These are phyloP conservation scores for Stenocarpella maydis DNA, from an alignment of 2,329 filamentous ascomycete species.

Conservation along the genomic window DNA sequence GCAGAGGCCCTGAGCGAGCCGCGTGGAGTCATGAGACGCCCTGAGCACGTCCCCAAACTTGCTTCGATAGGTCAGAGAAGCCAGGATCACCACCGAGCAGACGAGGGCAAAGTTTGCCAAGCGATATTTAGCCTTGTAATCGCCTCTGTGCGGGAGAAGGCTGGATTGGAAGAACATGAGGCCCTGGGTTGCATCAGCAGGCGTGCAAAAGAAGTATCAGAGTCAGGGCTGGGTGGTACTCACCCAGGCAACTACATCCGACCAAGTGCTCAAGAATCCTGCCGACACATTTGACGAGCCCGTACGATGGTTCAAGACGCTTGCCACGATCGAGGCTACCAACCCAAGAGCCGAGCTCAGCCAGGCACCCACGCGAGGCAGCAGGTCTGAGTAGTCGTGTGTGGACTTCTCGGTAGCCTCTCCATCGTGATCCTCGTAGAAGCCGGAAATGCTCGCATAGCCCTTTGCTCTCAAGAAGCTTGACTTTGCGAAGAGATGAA, in stretches of 20 bases:
- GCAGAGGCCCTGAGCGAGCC: slow-evolving; percentile 38
- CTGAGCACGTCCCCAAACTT: slow-evolving; percentile 40
- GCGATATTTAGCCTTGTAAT: slow-evolving; percentile 42
- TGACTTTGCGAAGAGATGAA: slow-evolving; percentile 32
- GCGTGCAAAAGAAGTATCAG: neutral
- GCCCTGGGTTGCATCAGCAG: slow-evolving; percentile 33
- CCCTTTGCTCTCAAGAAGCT: slow-evolving; percentile 31
- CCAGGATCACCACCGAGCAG: slow-evolving; percentile 39
- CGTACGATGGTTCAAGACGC: slow-evolving; percentile 34
- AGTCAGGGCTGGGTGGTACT: neutral
- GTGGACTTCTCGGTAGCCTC: slow-evolving; percentile 45
- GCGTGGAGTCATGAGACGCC: slow-evolving; percentile 13
- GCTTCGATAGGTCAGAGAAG: slow-evolving; percentile 41
- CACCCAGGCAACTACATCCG: slow-evolving; percentile 40
- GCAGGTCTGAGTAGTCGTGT: slow-evolving; percentile 42
- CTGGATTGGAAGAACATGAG: slow-evolving; percentile 43
- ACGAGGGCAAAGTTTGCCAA: slow-evolving; percentile 41
- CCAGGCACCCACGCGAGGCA: slow-evolving; percentile 41
- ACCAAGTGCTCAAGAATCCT: slow-evolving; percentile 33
- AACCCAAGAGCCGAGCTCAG: slow-evolving; percentile 41
- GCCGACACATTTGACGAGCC: neutral
- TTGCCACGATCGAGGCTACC: slow-evolving; percentile 39
- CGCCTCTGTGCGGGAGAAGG: slow-evolving; percentile 41
- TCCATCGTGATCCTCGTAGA: slow-evolving; percentile 45
- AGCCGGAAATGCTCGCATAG: slow-evolving; percentile 38